phyloP scores from a whole-genome alignment of 805 yeast species.

The Schizosaccharomyces pombe region DNA sequence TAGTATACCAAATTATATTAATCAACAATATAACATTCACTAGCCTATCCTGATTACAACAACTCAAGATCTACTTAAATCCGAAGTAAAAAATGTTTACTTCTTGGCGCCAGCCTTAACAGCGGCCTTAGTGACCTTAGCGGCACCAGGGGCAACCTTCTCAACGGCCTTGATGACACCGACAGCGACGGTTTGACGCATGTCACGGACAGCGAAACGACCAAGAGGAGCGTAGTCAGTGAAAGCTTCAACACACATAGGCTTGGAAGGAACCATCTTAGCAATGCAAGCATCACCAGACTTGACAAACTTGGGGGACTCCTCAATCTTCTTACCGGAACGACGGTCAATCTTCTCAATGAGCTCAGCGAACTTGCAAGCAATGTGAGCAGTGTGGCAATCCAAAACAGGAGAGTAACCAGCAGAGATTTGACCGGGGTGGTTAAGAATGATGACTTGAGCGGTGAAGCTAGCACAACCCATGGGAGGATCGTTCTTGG shows the following conservation, averaged over 20 bases:
- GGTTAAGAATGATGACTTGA: constrained; percentile 71
- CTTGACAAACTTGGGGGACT: constrained; percentile 77
- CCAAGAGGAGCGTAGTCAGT: constrained; percentile 90
- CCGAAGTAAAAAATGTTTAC: no score
- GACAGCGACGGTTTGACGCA: constrained; percentile 99
- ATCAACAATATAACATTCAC: no score
- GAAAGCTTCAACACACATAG: constrained; percentile 88
- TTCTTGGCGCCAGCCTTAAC: constrained; percentile 26
- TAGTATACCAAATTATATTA: no score
- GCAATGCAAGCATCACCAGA: constrained; percentile 94
- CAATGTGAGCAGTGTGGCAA: constrained; percentile 85
- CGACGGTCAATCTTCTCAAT: constrained; percentile 73
- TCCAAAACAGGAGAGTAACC: constrained; percentile 83
- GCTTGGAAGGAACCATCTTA: constrained; percentile 66
- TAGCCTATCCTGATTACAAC: no score
- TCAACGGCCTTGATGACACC: constrained; percentile 94
- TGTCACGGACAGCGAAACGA: constrained; percentile 97
- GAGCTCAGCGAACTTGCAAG: constrained; percentile 65
- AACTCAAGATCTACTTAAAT: no score
- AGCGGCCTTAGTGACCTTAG: constrained; percentile 95
- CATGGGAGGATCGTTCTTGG: constrained; percentile 71
- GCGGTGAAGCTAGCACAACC: constrained; percentile 63
- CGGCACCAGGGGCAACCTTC: constrained; percentile 61
- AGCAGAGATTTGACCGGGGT: constrained; percentile 76
- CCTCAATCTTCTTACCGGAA: constrained; percentile 79